Percentiles rank a stretch among this genome's conserved stretches.
Evolutionary conservation across 495 filamentous ascomycete genomes (phyloP).

Genomic region (Podospora pseudocomata): DNA sequence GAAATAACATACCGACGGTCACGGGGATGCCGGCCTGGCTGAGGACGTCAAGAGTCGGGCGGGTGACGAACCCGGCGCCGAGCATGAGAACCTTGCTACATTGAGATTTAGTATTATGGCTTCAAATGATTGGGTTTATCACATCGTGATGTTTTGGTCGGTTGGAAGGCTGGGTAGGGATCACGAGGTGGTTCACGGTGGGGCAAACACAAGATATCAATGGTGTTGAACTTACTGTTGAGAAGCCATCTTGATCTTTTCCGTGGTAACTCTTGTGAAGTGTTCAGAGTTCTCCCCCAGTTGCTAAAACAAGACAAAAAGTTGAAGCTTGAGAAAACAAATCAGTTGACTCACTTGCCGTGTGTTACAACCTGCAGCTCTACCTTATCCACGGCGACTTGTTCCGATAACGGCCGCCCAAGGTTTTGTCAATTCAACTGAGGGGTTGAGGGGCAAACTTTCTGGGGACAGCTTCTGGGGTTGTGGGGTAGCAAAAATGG

Average conservation of each 20-base stretch:
- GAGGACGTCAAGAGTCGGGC: slow-evolving; percentile 75
- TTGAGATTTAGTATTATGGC: slow-evolving; percentile 9
- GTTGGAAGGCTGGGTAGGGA: not conserved
- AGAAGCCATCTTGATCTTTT: slow-evolving; percentile 27
- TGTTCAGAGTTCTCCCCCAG: not conserved
- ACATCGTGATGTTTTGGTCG: not conserved
- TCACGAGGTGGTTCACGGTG: not conserved
- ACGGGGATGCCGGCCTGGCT: slow-evolving; percentile 71
- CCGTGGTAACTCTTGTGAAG: not conserved
- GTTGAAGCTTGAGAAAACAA: not conserved
- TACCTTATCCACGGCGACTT: not conserved
- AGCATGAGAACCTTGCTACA: slow-evolving; percentile 60
- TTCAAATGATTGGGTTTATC: not conserved
- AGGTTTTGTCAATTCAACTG: slow-evolving; percentile 1
- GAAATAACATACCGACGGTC: slow-evolving; percentile 67
- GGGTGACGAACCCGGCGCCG: slow-evolving; percentile 76
- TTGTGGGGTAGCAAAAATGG: slow-evolving; percentile 12
- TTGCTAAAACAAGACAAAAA: slow-evolving; percentile 2
- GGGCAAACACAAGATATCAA: not conserved
- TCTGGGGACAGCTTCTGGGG: not conserved
- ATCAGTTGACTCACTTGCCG: slow-evolving; percentile 13
- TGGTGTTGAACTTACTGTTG: slow-evolving; percentile 29
- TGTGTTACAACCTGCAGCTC: not conserved
- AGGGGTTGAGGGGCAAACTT: slow-evolving; percentile 11
- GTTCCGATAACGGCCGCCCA: slow-evolving; percentile 21